phyloP scores from a whole-genome alignment of 768 basidiomycete genomes.

The Tylopilus felleus region DNA sequence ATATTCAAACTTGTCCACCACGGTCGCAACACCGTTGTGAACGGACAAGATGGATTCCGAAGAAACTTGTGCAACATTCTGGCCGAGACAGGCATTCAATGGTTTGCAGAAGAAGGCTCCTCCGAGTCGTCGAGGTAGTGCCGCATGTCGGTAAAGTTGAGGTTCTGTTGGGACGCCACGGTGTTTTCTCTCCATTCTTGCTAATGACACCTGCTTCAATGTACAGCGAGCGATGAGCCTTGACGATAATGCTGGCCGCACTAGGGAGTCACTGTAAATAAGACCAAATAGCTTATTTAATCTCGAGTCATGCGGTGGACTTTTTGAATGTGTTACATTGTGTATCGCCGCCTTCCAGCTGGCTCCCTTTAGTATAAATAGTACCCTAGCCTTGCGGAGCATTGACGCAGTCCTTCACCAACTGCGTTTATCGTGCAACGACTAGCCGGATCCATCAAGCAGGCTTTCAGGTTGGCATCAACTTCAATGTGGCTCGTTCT shows the following conservation, averaged over 20 bases:
- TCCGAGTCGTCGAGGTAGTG: conserved; percentile 46
- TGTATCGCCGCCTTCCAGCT: too few species aligned
- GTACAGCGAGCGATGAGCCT: conserved; percentile 51
- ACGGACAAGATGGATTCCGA: conserved; percentile 45
- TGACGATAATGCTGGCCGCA: conserved; percentile 62
- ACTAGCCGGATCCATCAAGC: too few species aligned
- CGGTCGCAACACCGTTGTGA: conserved; percentile 42
- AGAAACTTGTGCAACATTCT: conserved; percentile 52
- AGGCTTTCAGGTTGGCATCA: too few species aligned
- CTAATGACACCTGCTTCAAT: conserved; percentile 60
- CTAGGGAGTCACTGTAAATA: too few species aligned
- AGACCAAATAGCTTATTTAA: too few species aligned
- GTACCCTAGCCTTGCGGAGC: too few species aligned
- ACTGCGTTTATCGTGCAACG: too few species aligned
- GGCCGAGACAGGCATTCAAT: background rate
- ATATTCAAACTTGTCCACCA: conserved; percentile 53
- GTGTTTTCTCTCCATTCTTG: conserved; percentile 55
- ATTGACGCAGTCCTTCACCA: too few species aligned
- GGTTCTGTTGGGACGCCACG: conserved; percentile 59
- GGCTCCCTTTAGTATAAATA: too few species aligned
- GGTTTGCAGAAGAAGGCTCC: background rate
- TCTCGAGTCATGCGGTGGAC: too few species aligned
- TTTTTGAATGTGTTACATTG: too few species aligned
- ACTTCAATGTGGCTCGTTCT: too few species aligned
- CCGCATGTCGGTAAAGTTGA: conserved; percentile 62